phyloP scores from a whole-genome alignment of 495 filamentous ascomycete species.

The Xylaria nigripes region DNA sequence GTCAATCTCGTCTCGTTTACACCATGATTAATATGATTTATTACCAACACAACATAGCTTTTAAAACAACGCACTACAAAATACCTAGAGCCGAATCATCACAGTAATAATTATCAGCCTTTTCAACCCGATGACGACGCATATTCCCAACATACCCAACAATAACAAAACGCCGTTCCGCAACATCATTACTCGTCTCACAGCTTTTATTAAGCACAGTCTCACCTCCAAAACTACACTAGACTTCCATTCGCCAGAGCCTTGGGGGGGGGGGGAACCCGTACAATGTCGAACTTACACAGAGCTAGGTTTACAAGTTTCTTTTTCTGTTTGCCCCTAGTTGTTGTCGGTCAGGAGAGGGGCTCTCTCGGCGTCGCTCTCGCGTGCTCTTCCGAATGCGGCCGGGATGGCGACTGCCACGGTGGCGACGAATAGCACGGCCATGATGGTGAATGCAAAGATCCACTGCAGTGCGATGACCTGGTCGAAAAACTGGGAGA shows the following conservation, averaged over 20 bases:
- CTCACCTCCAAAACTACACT: no score
- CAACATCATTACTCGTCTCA: not conserved
- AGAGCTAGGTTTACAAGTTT: no score
- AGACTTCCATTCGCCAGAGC: no score
- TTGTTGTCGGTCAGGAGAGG: conserved; percentile 39
- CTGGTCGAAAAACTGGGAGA: conserved; percentile 64
- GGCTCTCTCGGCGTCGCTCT: conserved; percentile 42
- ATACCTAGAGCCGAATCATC: no score
- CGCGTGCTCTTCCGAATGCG: conserved; percentile 43
- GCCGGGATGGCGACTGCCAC: conserved; percentile 56
- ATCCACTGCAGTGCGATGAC: conserved; percentile 79
- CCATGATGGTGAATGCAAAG: conserved; percentile 80
- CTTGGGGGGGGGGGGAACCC: no score
- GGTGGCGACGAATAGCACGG: conserved; percentile 57
- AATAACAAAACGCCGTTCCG: not conserved
- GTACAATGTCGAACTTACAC: no score
- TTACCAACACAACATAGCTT: no score
- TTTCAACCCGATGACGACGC: not conserved
- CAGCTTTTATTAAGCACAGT: not conserved
- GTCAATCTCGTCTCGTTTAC: no score
- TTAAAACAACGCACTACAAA: no score
- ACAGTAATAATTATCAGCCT: not conserved
- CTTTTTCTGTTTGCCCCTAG: not conserved
- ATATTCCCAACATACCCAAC: not conserved
- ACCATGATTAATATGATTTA: no score